A percentile compares a stretch with the other conserved stretches of the same genome.
Evolutionary conservation across 2,329 filamentous ascomycete genomes (phyloP).

Genomic region (Colletotrichum musae): DNA sequence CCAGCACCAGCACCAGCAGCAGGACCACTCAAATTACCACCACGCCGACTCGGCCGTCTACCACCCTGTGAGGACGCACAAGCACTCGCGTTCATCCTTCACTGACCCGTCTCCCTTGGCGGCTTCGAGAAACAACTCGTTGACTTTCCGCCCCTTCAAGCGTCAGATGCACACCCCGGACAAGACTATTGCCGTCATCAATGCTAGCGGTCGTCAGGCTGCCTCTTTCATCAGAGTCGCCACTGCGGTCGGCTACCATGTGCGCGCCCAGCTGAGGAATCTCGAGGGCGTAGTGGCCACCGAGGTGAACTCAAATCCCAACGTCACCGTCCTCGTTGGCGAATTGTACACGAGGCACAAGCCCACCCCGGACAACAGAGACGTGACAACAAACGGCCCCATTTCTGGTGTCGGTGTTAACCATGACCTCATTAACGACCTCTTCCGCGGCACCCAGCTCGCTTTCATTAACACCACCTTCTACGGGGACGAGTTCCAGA

Average conservation of each 20-base stretch:
- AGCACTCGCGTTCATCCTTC: constrained; percentile 74
- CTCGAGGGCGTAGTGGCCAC: constrained; percentile 89
- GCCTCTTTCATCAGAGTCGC: constrained; percentile 96
- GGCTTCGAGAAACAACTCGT: constrained; percentile 69
- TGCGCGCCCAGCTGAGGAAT: constrained; percentile 92
- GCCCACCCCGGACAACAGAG: constrained; percentile 64
- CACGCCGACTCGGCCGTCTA: constrained; percentile 41
- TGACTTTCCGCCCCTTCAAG: constrained; percentile 73
- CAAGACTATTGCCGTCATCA: constrained; percentile 94
- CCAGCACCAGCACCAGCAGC: constrained; percentile 23
- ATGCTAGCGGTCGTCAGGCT: constrained; percentile 94
- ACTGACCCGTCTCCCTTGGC: constrained; percentile 71
- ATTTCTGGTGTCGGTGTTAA: constrained; percentile 79
- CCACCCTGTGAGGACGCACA: constrained; percentile 61
- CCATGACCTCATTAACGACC: constrained; percentile 77
- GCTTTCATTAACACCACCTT: constrained; percentile 99
- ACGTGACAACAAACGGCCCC: constrained; percentile 78
- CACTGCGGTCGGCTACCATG: constrained; percentile 91
- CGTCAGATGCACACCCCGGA: constrained; percentile 71
- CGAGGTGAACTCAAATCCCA: constrained; percentile 86
- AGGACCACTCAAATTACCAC: constrained; percentile 36
- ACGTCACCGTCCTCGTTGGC: constrained; percentile 76
- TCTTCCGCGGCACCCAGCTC: constrained; percentile 88
- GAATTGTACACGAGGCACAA: constrained; percentile 73
- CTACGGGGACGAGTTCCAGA: constrained; percentile 93